These are phyloP conservation scores for Trypanosoma lewisi DNA, from an alignment of 208 protist species.

Conservation along the genomic window DNA sequence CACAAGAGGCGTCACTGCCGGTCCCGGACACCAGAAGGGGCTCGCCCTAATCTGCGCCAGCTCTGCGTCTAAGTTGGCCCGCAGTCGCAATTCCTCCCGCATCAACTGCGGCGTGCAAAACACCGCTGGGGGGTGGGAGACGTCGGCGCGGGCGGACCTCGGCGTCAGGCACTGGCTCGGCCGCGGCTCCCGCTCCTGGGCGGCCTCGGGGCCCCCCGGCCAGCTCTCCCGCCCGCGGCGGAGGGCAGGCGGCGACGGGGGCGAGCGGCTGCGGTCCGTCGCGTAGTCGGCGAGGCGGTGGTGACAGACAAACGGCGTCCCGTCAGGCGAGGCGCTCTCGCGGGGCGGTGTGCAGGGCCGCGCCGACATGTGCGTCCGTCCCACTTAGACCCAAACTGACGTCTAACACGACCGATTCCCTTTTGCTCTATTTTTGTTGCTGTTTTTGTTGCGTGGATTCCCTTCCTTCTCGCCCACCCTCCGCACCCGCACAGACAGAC, in stretches of 20 bases:
- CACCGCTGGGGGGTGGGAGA: conserved; percentile 12
- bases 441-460: neutral
- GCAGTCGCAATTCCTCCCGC: conserved; percentile 39
- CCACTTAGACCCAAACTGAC: neutral
- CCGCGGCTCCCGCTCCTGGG: too few relatives aligned
- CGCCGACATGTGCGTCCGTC: conserved; percentile 20
- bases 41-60: conserved; percentile 33
- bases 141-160: conserved; percentile 6
- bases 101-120: conserved; percentile 69
- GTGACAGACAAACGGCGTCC: conserved; percentile 24
- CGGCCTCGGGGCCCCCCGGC: too few relatives aligned
- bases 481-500: neutral
- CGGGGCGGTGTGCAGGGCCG: conserved; percentile 33
- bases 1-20: conserved; percentile 52
- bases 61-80: conserved; percentile 53
- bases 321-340: conserved; percentile 13
- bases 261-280: conserved; percentile 20
- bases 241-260: conserved; percentile 6
- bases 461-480: too few relatives aligned
- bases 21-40: conserved; percentile 24
- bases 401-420: neutral
- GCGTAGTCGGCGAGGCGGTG: conserved; percentile 26
- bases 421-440: neutral
- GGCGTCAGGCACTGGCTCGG: conserved; percentile 22
- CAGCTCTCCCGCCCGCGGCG: neutral